A percentile compares a stretch with the other conserved stretches of the same genome.
phyloP scores from a whole-genome alignment of 495 filamentous ascomycete genomes.

The Trichoderma orchidacearum region DNA sequence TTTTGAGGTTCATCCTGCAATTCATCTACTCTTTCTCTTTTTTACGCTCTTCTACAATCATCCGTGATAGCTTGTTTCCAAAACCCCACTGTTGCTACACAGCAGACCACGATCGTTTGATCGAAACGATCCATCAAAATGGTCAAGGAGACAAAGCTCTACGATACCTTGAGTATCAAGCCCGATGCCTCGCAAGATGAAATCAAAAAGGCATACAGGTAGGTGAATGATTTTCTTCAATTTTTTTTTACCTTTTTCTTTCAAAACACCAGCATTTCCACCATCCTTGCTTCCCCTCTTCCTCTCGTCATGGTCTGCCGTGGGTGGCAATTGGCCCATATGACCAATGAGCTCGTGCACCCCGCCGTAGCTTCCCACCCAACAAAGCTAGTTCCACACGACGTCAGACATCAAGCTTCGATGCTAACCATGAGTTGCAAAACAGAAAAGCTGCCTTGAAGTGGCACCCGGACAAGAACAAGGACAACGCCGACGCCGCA shows the following conservation, averaged over 20 bases:
- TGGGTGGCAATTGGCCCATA: background rate
- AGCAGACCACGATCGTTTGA: too few relatives aligned
- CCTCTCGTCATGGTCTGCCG: background rate
- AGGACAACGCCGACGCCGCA: constrained; percentile 64
- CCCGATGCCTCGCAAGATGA: constrained; percentile 77
- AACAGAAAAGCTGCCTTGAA: constrained; percentile 76
- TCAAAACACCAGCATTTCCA: constrained; percentile 4
- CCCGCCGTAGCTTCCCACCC: background rate
- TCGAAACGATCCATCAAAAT: constrained; percentile 40
- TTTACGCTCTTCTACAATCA: too few relatives aligned
- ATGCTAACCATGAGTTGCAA: constrained; percentile 12
- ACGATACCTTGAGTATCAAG: constrained; percentile 63
- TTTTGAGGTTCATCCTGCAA: too few relatives aligned
- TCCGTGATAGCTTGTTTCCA: too few relatives aligned
- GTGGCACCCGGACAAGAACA: constrained; percentile 95
- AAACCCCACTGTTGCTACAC: too few relatives aligned
- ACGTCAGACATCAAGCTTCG: background rate
- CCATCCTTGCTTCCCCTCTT: background rate
- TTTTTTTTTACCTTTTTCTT: constrained; percentile 1
- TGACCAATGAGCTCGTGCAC: background rate
- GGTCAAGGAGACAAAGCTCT: constrained; percentile 80
- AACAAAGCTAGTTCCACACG: background rate
- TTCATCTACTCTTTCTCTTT: too few relatives aligned
- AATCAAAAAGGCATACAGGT: constrained; percentile 94
- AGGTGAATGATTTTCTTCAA: constrained; percentile 17